phyloP scores from a whole-genome alignment of 345 rosid genomes.

The Eucalyptus tenuipes region DNA sequence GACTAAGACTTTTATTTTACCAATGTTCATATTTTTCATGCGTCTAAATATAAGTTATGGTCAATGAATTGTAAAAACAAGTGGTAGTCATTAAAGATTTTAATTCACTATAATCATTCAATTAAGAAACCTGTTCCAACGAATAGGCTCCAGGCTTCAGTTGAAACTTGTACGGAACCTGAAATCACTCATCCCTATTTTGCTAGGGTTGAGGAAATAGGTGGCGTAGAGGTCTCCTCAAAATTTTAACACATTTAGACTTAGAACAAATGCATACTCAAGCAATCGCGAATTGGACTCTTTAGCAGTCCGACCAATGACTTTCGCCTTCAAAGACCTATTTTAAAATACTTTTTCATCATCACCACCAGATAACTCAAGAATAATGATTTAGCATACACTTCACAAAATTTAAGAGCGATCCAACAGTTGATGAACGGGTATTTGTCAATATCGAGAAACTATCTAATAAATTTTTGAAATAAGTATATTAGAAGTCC shows the following conservation, averaged over 20 bases:
- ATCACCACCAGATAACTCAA: neutral
- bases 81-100: no score
- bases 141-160: fast-evolving
- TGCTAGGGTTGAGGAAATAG: neutral
- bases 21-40: no score
- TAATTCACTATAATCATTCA: no score
- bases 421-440: neutral
- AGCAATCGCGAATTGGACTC: neutral
- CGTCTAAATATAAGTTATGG: no score
- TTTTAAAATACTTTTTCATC: neutral
- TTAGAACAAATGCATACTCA: no score
- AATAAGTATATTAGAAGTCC: no score
- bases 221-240: neutral
- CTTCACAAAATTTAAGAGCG: neutral
- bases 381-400: neutral
- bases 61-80: no score
- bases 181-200: no score
- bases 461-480: neutral
- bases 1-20: no score
- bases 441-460: neutral
- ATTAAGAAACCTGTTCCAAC: no score
- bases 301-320: neutral
- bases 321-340: neutral
- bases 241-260: neutral
- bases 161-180: fast-evolving